Base-by-base conservation (phyloP, 1,284 basidiomycete species). In the Caloboletus inedulis region DNA sequence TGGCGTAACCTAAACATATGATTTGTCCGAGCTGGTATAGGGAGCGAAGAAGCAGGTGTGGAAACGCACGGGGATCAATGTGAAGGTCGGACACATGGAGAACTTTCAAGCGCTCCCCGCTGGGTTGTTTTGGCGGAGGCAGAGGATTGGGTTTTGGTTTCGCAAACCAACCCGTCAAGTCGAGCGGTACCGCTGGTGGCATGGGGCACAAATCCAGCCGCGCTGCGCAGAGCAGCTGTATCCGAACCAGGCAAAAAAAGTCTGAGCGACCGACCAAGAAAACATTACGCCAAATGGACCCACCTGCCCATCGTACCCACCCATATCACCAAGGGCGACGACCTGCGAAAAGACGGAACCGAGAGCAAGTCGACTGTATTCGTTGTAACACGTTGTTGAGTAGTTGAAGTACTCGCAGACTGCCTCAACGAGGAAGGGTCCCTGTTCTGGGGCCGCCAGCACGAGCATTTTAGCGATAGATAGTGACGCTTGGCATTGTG, bases 11-110 rank as follows among this genome's bases (percentile, higher is more conserved):
- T 84, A 47, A 21, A 52, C 2, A 43, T 33, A 31, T 3, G 7
- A 37, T 34, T 16, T 18, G 13, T 25, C 49, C 10, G 7, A 29
- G 33, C 49, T 39, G 21, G 23, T 49, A 37, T 12, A 31, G 16
- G 4, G 2, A 27, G 14, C 7, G 21, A 42, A 7, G 23, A 31
- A 16, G 14, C 19, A 30, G 31, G 23, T 2, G 13, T 30, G 4
- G n/a, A 10, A 40, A 68, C 78, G 45, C 61, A 84, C 79, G 75
- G 25, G 88, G 83, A 61, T 91, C 89, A 43, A 92, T 69, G 69
- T 92, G 90, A 54, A 87, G 75, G 62, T 91, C 89, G 0, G 85
- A 87, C 10, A 90, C 59, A 59, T 91, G 89, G 31, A 90, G 69
- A 8, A 91, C 82, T 58, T 87, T 88, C 41, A 91, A 69, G 43